Conservation (phyloP, 805 yeast species). For the Spathaspora boniae region DNA sequence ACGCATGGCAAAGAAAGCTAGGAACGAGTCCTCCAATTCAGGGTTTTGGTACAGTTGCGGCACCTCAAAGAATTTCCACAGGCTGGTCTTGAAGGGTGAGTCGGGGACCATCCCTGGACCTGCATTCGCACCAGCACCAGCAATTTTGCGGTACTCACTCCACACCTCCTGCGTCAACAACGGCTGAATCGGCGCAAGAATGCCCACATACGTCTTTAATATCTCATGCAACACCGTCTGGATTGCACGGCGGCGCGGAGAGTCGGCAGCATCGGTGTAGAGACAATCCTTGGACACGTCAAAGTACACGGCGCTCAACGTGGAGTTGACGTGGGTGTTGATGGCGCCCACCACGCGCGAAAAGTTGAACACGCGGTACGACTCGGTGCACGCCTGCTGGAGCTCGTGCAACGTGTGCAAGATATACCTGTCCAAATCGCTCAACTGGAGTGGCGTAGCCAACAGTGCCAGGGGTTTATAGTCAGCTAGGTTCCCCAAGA, state of each 20-base stretch:
- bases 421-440: constrained; percentile 57
- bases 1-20: constrained; percentile 43
- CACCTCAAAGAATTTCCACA: constrained; percentile 22
- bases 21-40: constrained; percentile 43
- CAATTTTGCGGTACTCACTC: constrained; percentile 47
- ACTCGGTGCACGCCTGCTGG: constrained; percentile 34
- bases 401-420: constrained; percentile 53
- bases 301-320: constrained; percentile 79
- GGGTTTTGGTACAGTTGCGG: constrained; percentile 33
- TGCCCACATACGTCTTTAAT: constrained; percentile 57
- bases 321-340: constrained; percentile 68
- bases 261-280: constrained; percentile 59
- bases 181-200: constrained; percentile 81
- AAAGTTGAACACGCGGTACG: constrained; percentile 61
- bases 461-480: too few relatives aligned
- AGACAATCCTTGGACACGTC: constrained; percentile 82
- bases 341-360: constrained; percentile 65
- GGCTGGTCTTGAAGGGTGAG: constrained; percentile 50
- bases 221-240: constrained; percentile 67
- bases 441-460: constrained; percentile 29
- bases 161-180: constrained; percentile 84
- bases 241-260: constrained; percentile 50
- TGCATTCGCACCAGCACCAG: constrained; percentile 17
- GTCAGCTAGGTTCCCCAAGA: constrained; percentile 71
- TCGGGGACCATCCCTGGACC: too few relatives aligned